Evolutionary conservation across 306 rosid genomes (phyloP), one percentile per base, ranked within the genome.

Genomic region (Malus asiatica): DNA sequence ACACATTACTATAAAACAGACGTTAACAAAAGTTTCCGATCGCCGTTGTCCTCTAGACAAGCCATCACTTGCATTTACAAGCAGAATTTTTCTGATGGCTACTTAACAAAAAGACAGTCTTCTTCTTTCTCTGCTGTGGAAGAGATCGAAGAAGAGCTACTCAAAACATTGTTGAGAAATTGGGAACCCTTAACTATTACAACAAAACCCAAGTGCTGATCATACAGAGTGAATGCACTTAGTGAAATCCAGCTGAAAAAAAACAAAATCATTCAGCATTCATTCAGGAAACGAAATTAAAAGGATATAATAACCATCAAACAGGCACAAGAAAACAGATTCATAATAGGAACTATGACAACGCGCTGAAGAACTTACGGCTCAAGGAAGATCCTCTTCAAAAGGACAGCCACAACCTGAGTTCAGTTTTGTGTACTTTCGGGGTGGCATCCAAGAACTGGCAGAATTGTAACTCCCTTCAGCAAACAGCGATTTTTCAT

Each of bases 341-440:
- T 62, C 53, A 20, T 22, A 58, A 58, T 27, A 18, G 22, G 16
- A 23, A 63, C 16, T 10, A 12, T 32, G 64, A 11, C 20, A 62
- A 27, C 66, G 15, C n/a, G n/a, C 8, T 66, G 40, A 44, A 75
- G 89, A 79, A 73, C 70, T 83, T 71, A 85, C 86, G 71, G 88
- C 82, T 60, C 88, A 22, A 4, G 89, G 89, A 52, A 83, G 79
- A 59, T 86, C 87, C 77, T 86, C 89, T 29, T 5, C 84, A 82
- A 86, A 84, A 78, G 90, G 87, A 83, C 88, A 82, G 53, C 90
- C 88, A 82, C 85, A 84, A 55, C 86, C 87, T 70, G 90, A 86
- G 68, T 86, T 77, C 76, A 88, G 86, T 71, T 86, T 86, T 68
- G 88, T 80, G 68, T 90, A 82, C 74, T 86, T 88, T 64, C 82